Percentiles rank a stretch among this genome's conserved stretches.
Evolutionary conservation across 129 eudicot genomes (phyloP).

Genomic region (Saposhnikovia divaricata): DNA sequence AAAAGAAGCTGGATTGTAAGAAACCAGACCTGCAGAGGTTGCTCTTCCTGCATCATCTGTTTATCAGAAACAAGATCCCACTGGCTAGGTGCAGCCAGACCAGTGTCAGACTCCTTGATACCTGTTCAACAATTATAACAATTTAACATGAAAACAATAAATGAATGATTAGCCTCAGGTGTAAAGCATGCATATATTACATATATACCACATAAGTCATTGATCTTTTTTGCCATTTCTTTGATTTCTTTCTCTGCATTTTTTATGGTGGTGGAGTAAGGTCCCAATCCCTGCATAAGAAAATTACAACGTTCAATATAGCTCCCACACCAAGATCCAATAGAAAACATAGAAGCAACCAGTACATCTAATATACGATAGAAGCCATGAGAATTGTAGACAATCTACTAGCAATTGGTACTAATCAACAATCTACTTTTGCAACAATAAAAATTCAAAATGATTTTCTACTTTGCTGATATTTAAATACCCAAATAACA

Average conservation of each 20-base stretch:
- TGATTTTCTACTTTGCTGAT: neutral
- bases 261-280: conserved; percentile 82
- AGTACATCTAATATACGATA: neutral
- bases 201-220: conserved; percentile 78
- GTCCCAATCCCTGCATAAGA: conserved; percentile 88
- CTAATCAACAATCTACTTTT: neutral
- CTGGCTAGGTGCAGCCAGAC: conserved; percentile 95
- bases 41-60: conserved; percentile 99
- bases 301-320: neutral
- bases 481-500: neutral
- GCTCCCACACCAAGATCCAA: neutral
- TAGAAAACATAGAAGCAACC: neutral
- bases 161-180: neutral
- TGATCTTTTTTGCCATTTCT: conserved; percentile 87
- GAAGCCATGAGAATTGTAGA: too few relatives aligned
- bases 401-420: neutral
- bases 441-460: neutral
- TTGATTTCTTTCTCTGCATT: conserved; percentile 85
- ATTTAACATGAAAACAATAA: neutral
- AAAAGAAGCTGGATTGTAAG: neutral
- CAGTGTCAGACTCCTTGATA: conserved; percentile 98
- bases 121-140: conserved; percentile 25
- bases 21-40: conserved; percentile 82
- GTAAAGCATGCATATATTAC: neutral
- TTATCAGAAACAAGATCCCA: conserved; percentile 99